Base-by-base conservation (phyloP, 345 rosid genomes). In the Eucalyptus curtisii region DNA sequence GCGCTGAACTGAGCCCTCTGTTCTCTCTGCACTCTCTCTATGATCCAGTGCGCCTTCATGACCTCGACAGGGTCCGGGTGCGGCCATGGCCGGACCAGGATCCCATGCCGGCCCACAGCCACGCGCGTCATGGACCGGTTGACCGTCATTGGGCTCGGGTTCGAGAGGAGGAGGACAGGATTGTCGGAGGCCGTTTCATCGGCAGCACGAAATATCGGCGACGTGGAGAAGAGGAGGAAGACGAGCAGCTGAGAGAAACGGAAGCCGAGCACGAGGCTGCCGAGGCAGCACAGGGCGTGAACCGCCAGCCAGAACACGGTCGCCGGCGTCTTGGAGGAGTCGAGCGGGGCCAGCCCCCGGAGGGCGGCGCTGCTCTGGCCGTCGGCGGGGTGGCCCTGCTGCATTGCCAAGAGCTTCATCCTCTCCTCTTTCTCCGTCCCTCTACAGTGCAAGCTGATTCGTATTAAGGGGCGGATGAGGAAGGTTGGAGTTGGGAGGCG, bases 61-160 rank as follows among this genome's bases (percentile, higher is more conserved):
- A 98, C 98, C 90, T 98, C 99, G 5, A 88, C n/a, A 81, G 99
- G 96, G 89, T 96, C 90, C 55, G 99, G 99, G 82, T 97, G 99
- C 15, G 99, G 99, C 99, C 99, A 98, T 3, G 98, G 97, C 66
- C 99, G 97, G 95, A 98, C 96, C 95, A 96, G 95, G 95, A 98
- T 98, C 94, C 99, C 99, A 68, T 98, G 99, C 52, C 99, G 94
- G 22, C 99, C 99, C 0, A 96, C 99, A 8, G 95, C 95, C 30
- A 98, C 98, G 13, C 97, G 89, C 4, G 97, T 95, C 86, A 87
- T 91, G 37, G 90, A 89, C 88, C 91, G 91, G 20, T 87, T 37
- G 31, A 86, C 86, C 14, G 93, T 90, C 6, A 88, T 25, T 40
- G 86, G 91, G 30, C 84, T 40, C 6, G 86, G 88, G 90, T 89